Base-by-base conservation (phyloP, 129 eudicot species). In the Pseudognaphalium luteoalbum region DNA sequence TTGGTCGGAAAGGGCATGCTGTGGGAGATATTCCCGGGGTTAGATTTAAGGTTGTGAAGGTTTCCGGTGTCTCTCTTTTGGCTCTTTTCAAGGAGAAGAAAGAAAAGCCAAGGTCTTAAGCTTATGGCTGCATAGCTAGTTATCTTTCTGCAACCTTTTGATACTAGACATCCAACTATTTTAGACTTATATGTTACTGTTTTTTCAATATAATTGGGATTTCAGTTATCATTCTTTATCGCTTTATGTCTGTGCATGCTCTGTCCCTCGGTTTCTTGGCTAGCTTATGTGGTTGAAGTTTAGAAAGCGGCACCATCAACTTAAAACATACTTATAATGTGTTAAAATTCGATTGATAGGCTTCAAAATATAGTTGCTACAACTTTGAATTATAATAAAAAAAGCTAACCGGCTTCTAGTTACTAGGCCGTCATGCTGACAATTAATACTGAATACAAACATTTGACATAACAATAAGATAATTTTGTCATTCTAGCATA, bases 1-100 rank as follows among this genome's bases (percentile, higher is more conserved):
- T 83, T 28, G 85, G 87, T 28, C 78, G 83, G 2, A 83, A 72
- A 58, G 87, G 88, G 52, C 88, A 85, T 74, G 88, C 88, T 29
- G 88, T 85, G 30, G 88, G 88, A 81, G 88, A 85, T 78, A 85
- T 85, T 74, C 88, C 88, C 15, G 88, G 88, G 32, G 86, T 85
- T 42, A 79, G 90, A 56, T 81, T 86, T 47, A 83, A 86, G 61
- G 85, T 80, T 72, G 83, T 86, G 61, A 85, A 85, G 88, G 88
- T 85, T 6, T 82, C 88, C 4, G 88, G 88, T 22, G 88, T 85
- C 1, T 85, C 86, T 16, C 86, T 85, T 33, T 61, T 85, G 76
- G 88, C 88, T 35, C 84, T 85, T 47, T 85, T 85, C 63, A 85
- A 85, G 86, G 88, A 85, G 79, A 85, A 85, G 84, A 81, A 81